A percentile compares a stretch with the other conserved stretches of the same genome.
Evolutionary conservation across 768 basidiomycete species (phyloP).

Genomic region (Russula foetens): DNA sequence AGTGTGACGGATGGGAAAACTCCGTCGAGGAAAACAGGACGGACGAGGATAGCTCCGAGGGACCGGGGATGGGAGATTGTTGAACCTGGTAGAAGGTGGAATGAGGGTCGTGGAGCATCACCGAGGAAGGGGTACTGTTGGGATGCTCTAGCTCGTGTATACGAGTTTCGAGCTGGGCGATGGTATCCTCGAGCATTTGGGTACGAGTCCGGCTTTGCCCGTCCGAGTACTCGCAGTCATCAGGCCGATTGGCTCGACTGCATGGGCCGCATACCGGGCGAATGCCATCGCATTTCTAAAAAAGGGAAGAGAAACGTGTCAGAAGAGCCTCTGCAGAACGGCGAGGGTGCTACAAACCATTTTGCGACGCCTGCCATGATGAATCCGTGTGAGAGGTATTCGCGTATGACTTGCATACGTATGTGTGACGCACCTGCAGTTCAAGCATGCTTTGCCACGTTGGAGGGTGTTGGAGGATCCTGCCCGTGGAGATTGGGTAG

Average conservation of each 20-base stretch:
- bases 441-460: conserved; percentile 21
- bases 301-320: neutral
- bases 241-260: conserved; percentile 44
- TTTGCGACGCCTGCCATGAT: conserved; percentile 14
- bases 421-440: conserved; percentile 15
- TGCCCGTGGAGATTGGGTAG: conserved; percentile 4
- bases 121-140: neutral
- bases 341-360: conserved; percentile 4
- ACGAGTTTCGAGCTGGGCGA: conserved; percentile 46
- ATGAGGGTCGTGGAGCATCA: conserved; percentile 20
- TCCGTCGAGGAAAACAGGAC: neutral
- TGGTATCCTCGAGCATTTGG: conserved; percentile 49
- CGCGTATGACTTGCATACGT: neutral
- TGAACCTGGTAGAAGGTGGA: conserved; percentile 2
- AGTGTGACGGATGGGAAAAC: conserved; percentile 3
- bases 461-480: conserved; percentile 15
- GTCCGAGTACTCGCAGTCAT: conserved; percentile 66
- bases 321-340: neutral
- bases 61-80: neutral
- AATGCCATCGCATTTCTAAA: conserved; percentile 57
- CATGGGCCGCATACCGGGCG: conserved; percentile 63
- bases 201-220: conserved; percentile 51
- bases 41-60: neutral
- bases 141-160: conserved; percentile 27
- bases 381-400: neutral